Evolutionary conservation across 495 filamentous ascomycete species (phyloP), one percentile per base, ranked within the genome.

Genomic region (Pyrenopolyporus hunteri): DNA sequence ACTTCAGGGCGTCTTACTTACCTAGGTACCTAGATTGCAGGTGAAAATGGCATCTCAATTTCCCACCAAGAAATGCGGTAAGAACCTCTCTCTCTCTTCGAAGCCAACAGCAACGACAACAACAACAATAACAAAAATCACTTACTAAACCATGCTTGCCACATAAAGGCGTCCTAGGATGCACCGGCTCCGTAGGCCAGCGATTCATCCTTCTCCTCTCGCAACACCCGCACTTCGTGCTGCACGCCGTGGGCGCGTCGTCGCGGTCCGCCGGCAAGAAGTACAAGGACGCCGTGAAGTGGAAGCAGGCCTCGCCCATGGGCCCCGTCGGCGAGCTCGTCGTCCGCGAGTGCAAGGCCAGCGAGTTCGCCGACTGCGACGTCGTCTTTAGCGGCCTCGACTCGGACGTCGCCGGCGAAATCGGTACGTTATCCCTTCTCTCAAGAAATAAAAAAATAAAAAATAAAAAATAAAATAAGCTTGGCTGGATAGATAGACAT

Each of bases 361-460:
- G 80, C 66, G 80, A 89, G 37, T 94, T 93, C 67, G 74, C 78
- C 32, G 90, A 92, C 71, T 95, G 91, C 73, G 91, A 96, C 61
- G 78, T 96, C n/a, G 83, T 96, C 55, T 94, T 93, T 77, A 90
- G 86, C 43, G 91, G 91, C n/a, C 76, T 94, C 51, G 90, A 94
- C 76, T 85, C 88, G 46, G 88, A 91, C 69, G 85, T 93, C 49
- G 91, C 91, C 36, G 90, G 89, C 37, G 87, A 92, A 22, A 85
- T 91, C 64, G 86, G 87, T 89, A 75, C 20, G 81, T 68, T 19
- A n/a, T n/a, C n/a, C n/a, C n/a, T n/a, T n/a, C n/a, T n/a, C n/a
- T n/a, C n/a, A n/a, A n/a, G n/a, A n/a, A n/a, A n/a, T n/a, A n/a
- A n/a, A n/a, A n/a, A n/a, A n/a, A n/a, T n/a, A n/a, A n/a, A n/a